Conservation (phyloP, 192 early-diverging fungal genomes). For the Haplosporangium gracile region DNA sequence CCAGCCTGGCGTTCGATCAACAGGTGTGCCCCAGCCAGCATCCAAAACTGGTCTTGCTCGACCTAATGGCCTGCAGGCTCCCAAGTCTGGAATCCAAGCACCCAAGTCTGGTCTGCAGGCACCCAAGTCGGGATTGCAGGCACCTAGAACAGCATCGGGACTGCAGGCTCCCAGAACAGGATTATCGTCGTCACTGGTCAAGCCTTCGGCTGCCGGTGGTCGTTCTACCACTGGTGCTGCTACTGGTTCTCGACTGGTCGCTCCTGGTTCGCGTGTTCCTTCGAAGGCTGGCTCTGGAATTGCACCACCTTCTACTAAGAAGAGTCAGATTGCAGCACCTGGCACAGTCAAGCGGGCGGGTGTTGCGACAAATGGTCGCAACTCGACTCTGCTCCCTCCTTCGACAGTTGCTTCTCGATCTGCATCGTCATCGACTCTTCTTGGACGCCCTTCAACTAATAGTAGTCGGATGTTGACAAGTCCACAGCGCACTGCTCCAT, state of each 20-base stretch:
- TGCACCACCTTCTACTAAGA: constrained; percentile 9
- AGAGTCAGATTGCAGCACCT: constrained; percentile 24
- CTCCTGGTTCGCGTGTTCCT: constrained; percentile 10
- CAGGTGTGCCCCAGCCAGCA: constrained; percentile 26
- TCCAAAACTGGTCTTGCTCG: constrained; percentile 25
- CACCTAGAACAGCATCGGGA: neutral
- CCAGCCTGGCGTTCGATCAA: constrained; percentile 31
- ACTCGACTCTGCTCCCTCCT: constrained; percentile 23
- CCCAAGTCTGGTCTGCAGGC: constrained; percentile 28
- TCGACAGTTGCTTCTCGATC: neutral
- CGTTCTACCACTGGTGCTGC: neutral
- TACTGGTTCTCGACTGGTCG: neutral
- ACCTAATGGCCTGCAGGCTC: constrained; percentile 26
- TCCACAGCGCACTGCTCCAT: constrained; percentile 9
- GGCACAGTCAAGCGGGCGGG: neutral
- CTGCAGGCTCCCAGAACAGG: neutral
- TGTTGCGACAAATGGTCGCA: neutral
- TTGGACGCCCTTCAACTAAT: neutral
- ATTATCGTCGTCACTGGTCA: constrained; percentile 6
- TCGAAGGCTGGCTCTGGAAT: neutral
- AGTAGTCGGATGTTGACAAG: constrained; percentile 7
- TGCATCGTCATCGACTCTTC: constrained; percentile 13
- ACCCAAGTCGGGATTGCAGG: constrained; percentile 18
- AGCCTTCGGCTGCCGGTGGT: neutral
- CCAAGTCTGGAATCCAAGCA: constrained; percentile 20